Evolutionary conservation across 192 early-diverging fungal genomes (phyloP).

Genomic region (Funneliformis geosporum): DNA sequence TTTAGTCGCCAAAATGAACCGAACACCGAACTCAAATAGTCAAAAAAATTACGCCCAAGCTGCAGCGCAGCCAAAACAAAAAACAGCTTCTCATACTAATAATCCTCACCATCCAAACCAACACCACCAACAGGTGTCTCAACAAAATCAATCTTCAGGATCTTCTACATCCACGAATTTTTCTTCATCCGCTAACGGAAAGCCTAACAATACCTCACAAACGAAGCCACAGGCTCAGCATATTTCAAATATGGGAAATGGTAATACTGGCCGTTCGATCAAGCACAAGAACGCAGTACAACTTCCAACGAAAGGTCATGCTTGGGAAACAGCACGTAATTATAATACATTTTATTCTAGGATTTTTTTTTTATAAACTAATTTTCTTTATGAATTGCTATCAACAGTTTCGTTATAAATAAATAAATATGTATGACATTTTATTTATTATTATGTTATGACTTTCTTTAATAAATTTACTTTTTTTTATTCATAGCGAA

Average conservation of each 20-base stretch:
- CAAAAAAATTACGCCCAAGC: slow-evolving; percentile 25
- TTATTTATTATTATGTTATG: too few relatives aligned
- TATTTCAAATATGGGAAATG: slow-evolving; percentile 17
- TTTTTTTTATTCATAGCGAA: not conserved
- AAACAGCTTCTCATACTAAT: slow-evolving; percentile 11
- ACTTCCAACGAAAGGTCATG: not conserved
- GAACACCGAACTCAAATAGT: slow-evolving; percentile 26
- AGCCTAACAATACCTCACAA: slow-evolving; percentile 3
- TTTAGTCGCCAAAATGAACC: slow-evolving; percentile 28
- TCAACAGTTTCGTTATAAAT: too few relatives aligned
- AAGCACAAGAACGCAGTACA: not conserved
- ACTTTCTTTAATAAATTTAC: not conserved
- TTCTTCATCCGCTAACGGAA: slow-evolving; percentile 31
- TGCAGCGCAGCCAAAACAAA: slow-evolving; percentile 35
- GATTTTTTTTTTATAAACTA: too few relatives aligned
- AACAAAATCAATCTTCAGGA: slow-evolving; percentile 22
- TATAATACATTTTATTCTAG: not conserved
- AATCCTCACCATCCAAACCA: slow-evolving; percentile 12
- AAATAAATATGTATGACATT: too few relatives aligned
- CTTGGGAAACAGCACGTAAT: not conserved
- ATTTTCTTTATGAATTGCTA: too few relatives aligned
- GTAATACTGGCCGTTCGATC: slow-evolving; percentile 2
- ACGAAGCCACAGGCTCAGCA: slow-evolving; percentile 25
- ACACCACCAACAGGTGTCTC: slow-evolving; percentile 25
- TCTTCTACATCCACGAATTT: not conserved